Conservation (phyloP, 352 stramenopile genomes). For the Blastocystis sp. region DNA sequence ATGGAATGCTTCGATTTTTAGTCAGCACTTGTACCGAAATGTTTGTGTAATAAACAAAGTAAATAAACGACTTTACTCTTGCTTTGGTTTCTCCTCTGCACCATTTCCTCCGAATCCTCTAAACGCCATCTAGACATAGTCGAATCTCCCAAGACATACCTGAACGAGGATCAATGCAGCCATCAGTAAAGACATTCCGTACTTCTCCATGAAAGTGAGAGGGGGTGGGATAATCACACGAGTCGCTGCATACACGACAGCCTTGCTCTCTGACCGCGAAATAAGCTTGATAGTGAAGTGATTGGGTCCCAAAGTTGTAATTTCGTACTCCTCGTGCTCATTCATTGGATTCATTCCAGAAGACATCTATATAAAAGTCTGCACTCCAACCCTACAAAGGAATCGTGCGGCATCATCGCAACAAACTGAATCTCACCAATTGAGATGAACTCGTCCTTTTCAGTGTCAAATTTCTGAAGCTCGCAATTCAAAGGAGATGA, state of each 20-base stretch:
- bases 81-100: background rate
- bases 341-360: background rate
- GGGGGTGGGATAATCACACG: conserved; percentile 28
- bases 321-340: background rate
- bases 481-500: background rate
- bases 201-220: conserved; percentile 44
- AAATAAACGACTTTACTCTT: background rate
- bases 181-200: conserved; percentile 34
- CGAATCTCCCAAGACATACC: background rate
- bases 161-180: conserved; percentile 11
- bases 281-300: conserved; percentile 40
- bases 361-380: background rate
- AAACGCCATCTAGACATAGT: background rate
- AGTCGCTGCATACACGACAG: background rate
- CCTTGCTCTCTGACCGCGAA: background rate
- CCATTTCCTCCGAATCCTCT: background rate
- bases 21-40: background rate
- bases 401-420: background rate
- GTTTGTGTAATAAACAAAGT: background rate
- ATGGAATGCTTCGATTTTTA: background rate
- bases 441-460: background rate
- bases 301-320: background rate
- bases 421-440: background rate
- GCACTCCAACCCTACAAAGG: background rate
- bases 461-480: background rate